Conservation (phyloP, 139 green algal species). For the Chlorokybus atmophyticus region DNA sequence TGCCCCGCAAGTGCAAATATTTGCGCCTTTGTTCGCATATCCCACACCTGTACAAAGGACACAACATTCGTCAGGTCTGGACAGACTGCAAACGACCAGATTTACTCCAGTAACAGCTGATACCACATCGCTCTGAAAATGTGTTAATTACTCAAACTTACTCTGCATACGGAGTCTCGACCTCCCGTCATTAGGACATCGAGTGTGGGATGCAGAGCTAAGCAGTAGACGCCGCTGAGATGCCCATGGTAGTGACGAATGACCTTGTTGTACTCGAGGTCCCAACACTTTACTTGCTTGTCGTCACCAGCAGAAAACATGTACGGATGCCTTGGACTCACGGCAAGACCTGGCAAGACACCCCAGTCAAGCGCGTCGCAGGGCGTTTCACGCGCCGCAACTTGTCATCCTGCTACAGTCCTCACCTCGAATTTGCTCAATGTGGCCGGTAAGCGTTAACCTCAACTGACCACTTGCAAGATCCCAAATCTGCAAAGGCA, state of each 20-base stretch:
- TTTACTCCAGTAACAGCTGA: too few species aligned
- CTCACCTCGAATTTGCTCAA: slow-evolving; percentile 67
- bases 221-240: slow-evolving; percentile 87
- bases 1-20: slow-evolving; percentile 78
- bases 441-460: slow-evolving; percentile 99
- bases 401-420: too few species aligned
- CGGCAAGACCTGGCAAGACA: slow-evolving; percentile 70
- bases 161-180: slow-evolving; percentile 71
- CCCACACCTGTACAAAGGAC: slow-evolving; percentile 72
- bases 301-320: slow-evolving; percentile 93
- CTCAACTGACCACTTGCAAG: slow-evolving; percentile 68
- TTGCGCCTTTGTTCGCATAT: slow-evolving; percentile 90
- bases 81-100: too few species aligned
- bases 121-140: too few species aligned
- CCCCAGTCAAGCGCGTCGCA: too few species aligned
- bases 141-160: too few species aligned
- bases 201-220: slow-evolving; percentile 88
- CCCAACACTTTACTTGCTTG: slow-evolving; percentile 99
- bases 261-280: slow-evolving; percentile 98
- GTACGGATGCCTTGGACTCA: slow-evolving; percentile 82
- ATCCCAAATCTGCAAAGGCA: slow-evolving; percentile 34
- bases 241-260: slow-evolving; percentile 97
- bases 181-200: slow-evolving; percentile 82
- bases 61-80: too few species aligned
- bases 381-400: too few species aligned